Percentiles rank a stretch among this genome's conserved stretches.
Evolutionary conservation across 2,329 filamentous ascomycete species (phyloP).

Genomic region (Penicillium corylophilum): DNA sequence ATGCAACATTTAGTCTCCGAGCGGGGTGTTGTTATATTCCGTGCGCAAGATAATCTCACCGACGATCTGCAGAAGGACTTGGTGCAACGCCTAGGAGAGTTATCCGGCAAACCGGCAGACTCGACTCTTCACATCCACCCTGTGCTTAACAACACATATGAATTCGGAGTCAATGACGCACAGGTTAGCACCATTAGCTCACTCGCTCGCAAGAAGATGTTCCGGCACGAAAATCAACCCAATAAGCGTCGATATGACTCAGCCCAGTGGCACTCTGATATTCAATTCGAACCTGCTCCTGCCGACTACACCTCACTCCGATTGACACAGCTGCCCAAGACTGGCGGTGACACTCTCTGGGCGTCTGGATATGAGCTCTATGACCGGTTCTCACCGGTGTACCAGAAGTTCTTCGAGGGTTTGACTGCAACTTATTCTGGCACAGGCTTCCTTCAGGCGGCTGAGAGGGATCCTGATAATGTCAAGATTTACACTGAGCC

Average conservation of each 20-base stretch:
- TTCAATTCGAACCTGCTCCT: conserved; percentile 64
- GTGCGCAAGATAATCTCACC: conserved; percentile 60
- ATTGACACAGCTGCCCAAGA: conserved; percentile 56
- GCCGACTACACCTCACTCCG: conserved; percentile 64
- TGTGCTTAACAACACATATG: conserved; percentile 54
- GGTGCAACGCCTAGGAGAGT: conserved; percentile 58
- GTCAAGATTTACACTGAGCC: conserved; percentile 42
- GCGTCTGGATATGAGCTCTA: conserved; percentile 67
- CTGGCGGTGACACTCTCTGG: conserved; percentile 65
- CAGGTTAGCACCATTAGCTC: conserved; percentile 66
- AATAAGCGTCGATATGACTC: conserved; percentile 40
- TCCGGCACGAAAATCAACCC: conserved; percentile 32
- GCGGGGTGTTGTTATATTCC: conserved; percentile 69
- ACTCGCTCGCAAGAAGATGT: conserved; percentile 52
- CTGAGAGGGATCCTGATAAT: conserved; percentile 27
- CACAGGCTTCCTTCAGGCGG: conserved; percentile 51
- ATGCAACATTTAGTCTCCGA: conserved; percentile 55
- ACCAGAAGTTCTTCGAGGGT: conserved; percentile 58
- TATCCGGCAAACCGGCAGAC: conserved; percentile 58
- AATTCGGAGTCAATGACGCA: conserved; percentile 56
- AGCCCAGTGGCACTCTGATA: conserved; percentile 59
- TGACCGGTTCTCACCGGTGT: conserved; percentile 59
- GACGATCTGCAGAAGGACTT: conserved; percentile 67
- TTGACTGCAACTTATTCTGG: conserved; percentile 58
- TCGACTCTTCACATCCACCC: conserved; percentile 63